Evolutionary conservation across 1,284 basidiomycete species (phyloP).

Genomic region (Trametes hirsuta): DNA sequence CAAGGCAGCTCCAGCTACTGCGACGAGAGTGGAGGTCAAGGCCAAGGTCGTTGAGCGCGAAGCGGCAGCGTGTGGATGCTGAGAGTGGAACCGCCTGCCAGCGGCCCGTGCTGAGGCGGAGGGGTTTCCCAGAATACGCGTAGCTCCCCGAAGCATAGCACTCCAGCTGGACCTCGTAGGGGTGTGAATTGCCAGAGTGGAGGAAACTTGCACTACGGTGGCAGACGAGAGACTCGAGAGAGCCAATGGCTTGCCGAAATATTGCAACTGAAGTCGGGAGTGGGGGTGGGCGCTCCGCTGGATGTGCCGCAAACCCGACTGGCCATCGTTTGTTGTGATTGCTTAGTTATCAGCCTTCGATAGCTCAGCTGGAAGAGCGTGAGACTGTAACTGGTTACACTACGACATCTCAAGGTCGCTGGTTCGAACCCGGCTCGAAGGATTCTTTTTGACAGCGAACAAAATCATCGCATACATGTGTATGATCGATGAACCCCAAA

Average conservation of each 20-base stretch:
- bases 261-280: too few relatives aligned
- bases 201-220: background rate
- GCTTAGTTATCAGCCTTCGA: background rate
- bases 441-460: too few relatives aligned
- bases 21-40: slow-evolving; percentile 22
- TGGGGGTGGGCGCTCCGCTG: background rate
- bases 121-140: slow-evolving; percentile 3
- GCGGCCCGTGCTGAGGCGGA: background rate
- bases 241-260: background rate
- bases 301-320: background rate
- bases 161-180: too few relatives aligned
- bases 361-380: slow-evolving; percentile 3
- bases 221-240: background rate
- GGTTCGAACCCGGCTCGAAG: slow-evolving; percentile 1
- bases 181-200: too few relatives aligned
- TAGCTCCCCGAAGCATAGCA: slow-evolving; percentile 19
- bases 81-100: slow-evolving; percentile 19
- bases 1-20: slow-evolving; percentile 26
- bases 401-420: background rate
- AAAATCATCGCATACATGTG: too few relatives aligned
- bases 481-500: too few relatives aligned
- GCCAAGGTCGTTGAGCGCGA: slow-evolving; percentile 10
- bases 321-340: background rate
- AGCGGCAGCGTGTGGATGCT: background rate
- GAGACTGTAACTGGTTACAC: background rate